Evolutionary conservation across 2,329 filamentous ascomycete genomes (phyloP).

Genomic region (Pseudogymnoascus sp.): DNA sequence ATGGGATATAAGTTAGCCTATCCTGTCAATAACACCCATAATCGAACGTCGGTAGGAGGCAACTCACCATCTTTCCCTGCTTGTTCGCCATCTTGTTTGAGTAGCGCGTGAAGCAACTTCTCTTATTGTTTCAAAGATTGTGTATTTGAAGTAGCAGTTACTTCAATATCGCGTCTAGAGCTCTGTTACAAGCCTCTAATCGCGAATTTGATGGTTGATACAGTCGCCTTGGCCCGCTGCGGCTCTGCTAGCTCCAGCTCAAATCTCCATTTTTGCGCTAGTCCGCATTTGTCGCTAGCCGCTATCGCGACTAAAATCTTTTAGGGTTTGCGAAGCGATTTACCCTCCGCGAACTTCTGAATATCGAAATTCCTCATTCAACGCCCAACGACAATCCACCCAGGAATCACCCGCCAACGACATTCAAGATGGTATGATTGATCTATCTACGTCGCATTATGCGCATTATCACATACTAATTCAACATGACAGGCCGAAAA

Average conservation of each 20-base stretch:
- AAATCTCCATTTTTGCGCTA: slow-evolving; percentile 4
- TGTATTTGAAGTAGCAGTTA: slow-evolving; percentile 26
- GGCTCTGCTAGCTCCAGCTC: slow-evolving; percentile 13
- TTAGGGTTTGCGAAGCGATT: slow-evolving; percentile 13
- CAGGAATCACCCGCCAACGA: slow-evolving; percentile 8
- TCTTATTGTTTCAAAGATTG: slow-evolving; percentile 31
- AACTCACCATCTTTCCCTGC: slow-evolving; percentile 98
- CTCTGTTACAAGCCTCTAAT: slow-evolving; percentile 13
- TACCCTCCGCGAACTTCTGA: slow-evolving; percentile 11
- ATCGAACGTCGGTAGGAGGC: slow-evolving; percentile 30
- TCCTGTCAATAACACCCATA: slow-evolving; percentile 44
- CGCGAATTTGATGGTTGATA: slow-evolving; percentile 11
- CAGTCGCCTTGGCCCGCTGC: slow-evolving; percentile 4
- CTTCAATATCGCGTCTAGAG: slow-evolving; percentile 27
- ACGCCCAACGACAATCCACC: slow-evolving; percentile 10
- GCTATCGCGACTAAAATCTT: slow-evolving; percentile 2
- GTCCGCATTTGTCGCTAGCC: neutral
- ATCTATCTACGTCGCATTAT: neutral
- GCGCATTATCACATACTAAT: slow-evolving; percentile 18
- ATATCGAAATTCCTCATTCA: slow-evolving; percentile 8
- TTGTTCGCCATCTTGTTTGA: slow-evolving; percentile 69
- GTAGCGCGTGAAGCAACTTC: slow-evolving; percentile 33
- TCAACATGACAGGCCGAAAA: slow-evolving; percentile 61
- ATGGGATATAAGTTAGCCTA: slow-evolving; percentile 50
- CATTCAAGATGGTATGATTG: slow-evolving; percentile 14